phyloP scores from a whole-genome alignment of 2,329 filamentous ascomycete genomes.

The Plectosphaerella plurivora region DNA sequence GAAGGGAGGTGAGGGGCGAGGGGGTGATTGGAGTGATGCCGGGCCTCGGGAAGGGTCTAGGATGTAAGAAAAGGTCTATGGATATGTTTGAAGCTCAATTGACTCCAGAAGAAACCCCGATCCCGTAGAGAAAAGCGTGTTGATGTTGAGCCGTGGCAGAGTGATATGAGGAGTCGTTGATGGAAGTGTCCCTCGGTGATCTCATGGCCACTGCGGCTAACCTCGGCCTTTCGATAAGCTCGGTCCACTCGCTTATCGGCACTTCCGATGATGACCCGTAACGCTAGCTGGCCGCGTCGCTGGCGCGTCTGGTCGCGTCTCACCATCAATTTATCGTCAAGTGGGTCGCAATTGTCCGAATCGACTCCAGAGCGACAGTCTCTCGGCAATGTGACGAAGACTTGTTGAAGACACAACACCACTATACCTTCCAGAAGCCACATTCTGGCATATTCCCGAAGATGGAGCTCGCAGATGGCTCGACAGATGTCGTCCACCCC shows the following conservation, averaged over 20 bases:
- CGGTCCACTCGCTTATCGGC: neutral
- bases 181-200: slow-evolving; percentile 5
- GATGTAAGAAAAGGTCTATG: too few species aligned
- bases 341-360: too few species aligned
- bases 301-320: slow-evolving; percentile 10
- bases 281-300: neutral
- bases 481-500: slow-evolving; percentile 70
- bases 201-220: slow-evolving; percentile 28
- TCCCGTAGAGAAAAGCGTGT: neutral
- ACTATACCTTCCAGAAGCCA: too few species aligned
- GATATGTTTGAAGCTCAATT: too few species aligned
- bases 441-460: slow-evolving; percentile 9
- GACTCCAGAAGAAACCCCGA: neutral
- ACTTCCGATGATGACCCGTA: neutral
- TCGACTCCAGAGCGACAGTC: too few species aligned
- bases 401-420: too few species aligned
- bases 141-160: slow-evolving; percentile 1
- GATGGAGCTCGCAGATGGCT: slow-evolving; percentile 52
- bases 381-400: too few species aligned
- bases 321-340: neutral
- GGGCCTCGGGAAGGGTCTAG: neutral
- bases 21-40: neutral
- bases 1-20: neutral
- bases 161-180: slow-evolving; percentile 6
- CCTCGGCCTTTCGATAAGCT: slow-evolving; percentile 29